phyloP scores from a whole-genome alignment of 2,329 filamentous ascomycete genomes.

The Verticillium isaacii region DNA sequence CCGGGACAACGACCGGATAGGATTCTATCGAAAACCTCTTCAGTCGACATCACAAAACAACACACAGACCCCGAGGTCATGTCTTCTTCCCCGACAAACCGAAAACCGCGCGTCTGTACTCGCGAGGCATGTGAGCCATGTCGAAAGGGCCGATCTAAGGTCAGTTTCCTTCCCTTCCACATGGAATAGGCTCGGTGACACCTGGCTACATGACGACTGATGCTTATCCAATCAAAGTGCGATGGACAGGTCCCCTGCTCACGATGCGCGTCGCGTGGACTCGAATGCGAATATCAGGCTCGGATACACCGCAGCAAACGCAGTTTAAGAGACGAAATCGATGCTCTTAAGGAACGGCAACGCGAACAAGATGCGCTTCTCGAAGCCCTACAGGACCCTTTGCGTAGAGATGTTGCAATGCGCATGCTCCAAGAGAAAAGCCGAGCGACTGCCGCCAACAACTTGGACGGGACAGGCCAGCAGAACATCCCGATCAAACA shows the following conservation, averaged over 20 bases:
- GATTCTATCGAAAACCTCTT: neutral
- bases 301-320: neutral
- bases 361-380: neutral
- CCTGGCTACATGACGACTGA: too few relatives aligned
- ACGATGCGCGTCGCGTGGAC: neutral
- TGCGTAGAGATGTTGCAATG: neutral
- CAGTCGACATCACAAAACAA: neutral
- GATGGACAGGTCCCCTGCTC: constrained; percentile 5
- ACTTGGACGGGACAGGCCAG: neutral
- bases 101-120: neutral
- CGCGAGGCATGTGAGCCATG: constrained; percentile 2
- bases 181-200: too few relatives aligned
- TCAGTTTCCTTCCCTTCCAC: neutral
- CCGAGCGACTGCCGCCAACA: neutral
- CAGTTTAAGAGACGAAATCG: neutral
- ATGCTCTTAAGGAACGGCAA: neutral
- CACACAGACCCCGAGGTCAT: neutral
- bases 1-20: too few relatives aligned
- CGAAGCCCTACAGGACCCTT: neutral
- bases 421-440: neutral
- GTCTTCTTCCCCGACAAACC: neutral
- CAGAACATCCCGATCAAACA: neutral
- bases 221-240: neutral
- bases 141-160: neutral
- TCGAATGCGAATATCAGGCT: constrained; percentile 3